These are phyloP conservation scores for Pseudogymnoascus sp. DNA, from an alignment of 2,329 filamentous ascomycete species.

Conservation along the genomic window DNA sequence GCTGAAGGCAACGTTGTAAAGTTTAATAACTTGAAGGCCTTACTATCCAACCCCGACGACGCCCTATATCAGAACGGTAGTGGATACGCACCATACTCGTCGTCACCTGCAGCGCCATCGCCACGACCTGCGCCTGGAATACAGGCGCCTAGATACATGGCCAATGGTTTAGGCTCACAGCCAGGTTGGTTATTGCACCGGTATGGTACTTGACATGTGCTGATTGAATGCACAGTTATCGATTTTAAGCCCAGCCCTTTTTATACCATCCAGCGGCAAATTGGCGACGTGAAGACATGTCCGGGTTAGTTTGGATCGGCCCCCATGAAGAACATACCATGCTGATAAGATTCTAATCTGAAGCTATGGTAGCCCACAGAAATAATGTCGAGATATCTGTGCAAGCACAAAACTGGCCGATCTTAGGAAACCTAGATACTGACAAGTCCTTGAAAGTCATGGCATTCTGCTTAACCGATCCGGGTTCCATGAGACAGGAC, in stretches of 20 bases:
- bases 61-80: conserved; percentile 4
- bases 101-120: conserved; percentile 4
- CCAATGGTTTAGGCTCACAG: background rate
- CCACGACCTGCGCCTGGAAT: background rate
- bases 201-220: background rate
- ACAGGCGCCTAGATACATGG: background rate
- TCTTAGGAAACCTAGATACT: conserved; percentile 18
- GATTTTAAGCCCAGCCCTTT: conserved; percentile 76
- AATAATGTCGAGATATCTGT: conserved; percentile 50
- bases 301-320: conserved; percentile 51
- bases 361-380: conserved; percentile 29
- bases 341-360: conserved; percentile 8
- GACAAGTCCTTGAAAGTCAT: conserved; percentile 53
- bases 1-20: conserved; percentile 17
- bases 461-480: conserved; percentile 71
- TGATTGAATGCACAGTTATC: conserved; percentile 22
- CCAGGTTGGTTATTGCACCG: background rate
- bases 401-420: conserved; percentile 41
- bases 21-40: conserved; percentile 23
- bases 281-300: conserved; percentile 59
- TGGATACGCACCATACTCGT: conserved; percentile 3
- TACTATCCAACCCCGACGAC: conserved; percentile 21
- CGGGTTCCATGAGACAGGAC: conserved; percentile 55
- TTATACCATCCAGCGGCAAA: conserved; percentile 58
- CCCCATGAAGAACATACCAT: background rate